phyloP scores from a whole-genome alignment of 78 protist genomes.

The Protostelium mycophagum region DNA sequence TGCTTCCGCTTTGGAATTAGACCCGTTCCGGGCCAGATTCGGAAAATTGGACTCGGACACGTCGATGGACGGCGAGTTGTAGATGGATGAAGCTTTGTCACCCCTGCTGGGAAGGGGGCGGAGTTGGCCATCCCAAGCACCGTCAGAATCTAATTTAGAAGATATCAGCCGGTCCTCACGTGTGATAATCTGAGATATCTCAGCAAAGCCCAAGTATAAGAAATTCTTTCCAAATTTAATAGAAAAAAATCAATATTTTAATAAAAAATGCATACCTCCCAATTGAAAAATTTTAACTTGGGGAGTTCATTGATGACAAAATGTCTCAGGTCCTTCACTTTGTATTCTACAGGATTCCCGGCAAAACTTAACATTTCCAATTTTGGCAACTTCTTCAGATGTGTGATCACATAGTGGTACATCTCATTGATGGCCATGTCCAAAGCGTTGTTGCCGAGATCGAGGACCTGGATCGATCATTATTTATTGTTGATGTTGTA shows the following conservation, averaged over 20 bases:
- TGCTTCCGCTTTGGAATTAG: not conserved
- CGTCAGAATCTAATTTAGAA: not conserved
- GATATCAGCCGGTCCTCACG: not conserved
- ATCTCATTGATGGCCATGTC: conserved; percentile 5
- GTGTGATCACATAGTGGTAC: not conserved
- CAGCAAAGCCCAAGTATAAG: too few relatives aligned
- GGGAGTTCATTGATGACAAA: conserved; percentile 8
- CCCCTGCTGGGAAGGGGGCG: not conserved
- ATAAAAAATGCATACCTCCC: not conserved
- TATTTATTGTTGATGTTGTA: not conserved
- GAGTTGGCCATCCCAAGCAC: not conserved
- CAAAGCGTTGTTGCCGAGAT: not conserved
- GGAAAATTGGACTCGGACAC: not conserved
- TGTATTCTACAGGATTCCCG: conserved; percentile 11
- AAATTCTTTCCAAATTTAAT: too few relatives aligned
- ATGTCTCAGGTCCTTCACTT: not conserved
- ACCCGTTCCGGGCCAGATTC: not conserved
- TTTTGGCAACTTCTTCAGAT: not conserved
- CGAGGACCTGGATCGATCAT: not conserved
- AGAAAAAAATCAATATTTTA: not conserved
- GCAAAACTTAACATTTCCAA: conserved; percentile 1
- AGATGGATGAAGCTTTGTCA: not conserved
- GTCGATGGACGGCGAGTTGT: not conserved
- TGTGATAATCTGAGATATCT: not conserved
- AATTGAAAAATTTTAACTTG: conserved; percentile 11